Evolutionary conservation across 139 green algal species (phyloP).

Genomic region (Edaphochlamys debaryana): DNA sequence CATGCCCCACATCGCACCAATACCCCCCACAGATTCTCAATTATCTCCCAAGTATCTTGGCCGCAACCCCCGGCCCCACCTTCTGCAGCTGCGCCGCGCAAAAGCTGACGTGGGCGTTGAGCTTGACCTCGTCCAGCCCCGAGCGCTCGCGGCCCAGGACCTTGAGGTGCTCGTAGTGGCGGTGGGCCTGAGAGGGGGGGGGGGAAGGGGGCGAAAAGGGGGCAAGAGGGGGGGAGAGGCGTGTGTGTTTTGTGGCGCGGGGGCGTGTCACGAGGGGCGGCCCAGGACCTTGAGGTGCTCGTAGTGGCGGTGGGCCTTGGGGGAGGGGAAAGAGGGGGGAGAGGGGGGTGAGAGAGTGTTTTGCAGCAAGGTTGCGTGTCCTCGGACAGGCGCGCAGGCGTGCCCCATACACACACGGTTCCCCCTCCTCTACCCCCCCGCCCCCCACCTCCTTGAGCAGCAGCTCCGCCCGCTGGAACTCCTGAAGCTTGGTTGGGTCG

Average conservation of each 20-base stretch:
- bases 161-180: slow-evolving; percentile 48
- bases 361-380: too few relatives aligned
- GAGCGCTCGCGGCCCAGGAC: slow-evolving; percentile 32
- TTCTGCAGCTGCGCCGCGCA: slow-evolving; percentile 43
- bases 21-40: too few relatives aligned
- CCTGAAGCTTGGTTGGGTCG: slow-evolving; percentile 59
- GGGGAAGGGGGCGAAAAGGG: background rate
- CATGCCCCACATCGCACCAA: too few relatives aligned
- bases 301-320: slow-evolving; percentile 34
- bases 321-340: background rate
- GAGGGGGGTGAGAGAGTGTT: too few relatives aligned
- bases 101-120: slow-evolving; percentile 73
- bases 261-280: too few relatives aligned
- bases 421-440: background rate
- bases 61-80: too few relatives aligned
- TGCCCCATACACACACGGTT: too few relatives aligned
- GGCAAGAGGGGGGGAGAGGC: background rate
- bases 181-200: background rate
- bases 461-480: slow-evolving; percentile 53
- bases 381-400: too few relatives aligned
- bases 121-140: slow-evolving; percentile 63
- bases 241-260: background rate
- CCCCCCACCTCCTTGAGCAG: slow-evolving; percentile 55
- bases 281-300: slow-evolving; percentile 47
- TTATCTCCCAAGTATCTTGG: too few relatives aligned